A percentile compares a stretch with the other conserved stretches of the same genome.
These are phyloP conservation scores for Xylariaceae sp. DNA, from an alignment of 2,329 filamentous ascomycete genomes.

Conservation along the genomic window DNA sequence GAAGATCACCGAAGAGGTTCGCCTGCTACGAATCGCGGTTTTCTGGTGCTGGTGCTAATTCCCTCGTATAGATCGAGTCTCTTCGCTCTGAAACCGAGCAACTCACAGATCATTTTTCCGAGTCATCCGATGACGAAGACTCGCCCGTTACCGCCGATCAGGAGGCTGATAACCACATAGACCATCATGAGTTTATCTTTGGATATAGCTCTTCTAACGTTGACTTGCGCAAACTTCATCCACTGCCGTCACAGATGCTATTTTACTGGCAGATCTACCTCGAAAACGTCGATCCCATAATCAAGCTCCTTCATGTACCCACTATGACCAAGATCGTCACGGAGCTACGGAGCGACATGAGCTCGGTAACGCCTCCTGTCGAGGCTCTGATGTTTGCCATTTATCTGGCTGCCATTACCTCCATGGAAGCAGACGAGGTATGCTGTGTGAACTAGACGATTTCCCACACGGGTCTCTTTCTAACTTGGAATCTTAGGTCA, in stretches of 20 bases:
- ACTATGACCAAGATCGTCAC: slow-evolving; percentile 58
- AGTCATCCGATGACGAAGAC: slow-evolving; percentile 57
- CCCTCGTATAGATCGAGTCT: slow-evolving; percentile 24
- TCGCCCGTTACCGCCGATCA: slow-evolving; percentile 39
- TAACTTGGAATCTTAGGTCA: slow-evolving; percentile 38
- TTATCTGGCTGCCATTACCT: slow-evolving; percentile 54
- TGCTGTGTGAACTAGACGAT: slow-evolving; percentile 8
- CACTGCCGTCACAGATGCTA: slow-evolving; percentile 58
- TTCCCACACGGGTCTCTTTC: background rate
- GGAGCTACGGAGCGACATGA: slow-evolving; percentile 54
- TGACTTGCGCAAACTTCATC: slow-evolving; percentile 60
- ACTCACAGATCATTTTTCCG: slow-evolving; percentile 50
- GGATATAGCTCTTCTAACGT: slow-evolving; percentile 68
- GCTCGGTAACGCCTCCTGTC: slow-evolving; percentile 50
- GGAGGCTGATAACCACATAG: slow-evolving; percentile 33
- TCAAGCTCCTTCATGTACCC: slow-evolving; percentile 67
- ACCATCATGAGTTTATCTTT: slow-evolving; percentile 67
- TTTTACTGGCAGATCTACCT: slow-evolving; percentile 67
- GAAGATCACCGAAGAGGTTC: slow-evolving; percentile 67
- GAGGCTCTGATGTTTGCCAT: slow-evolving; percentile 62
- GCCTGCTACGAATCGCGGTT: slow-evolving; percentile 13
- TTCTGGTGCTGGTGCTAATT: slow-evolving; percentile 7
- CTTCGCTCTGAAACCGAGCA: slow-evolving; percentile 47
- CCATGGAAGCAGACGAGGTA: slow-evolving; percentile 57
- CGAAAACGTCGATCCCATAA: slow-evolving; percentile 67